phyloP scores from a whole-genome alignment of 2,329 filamentous ascomycete genomes.

The Fusarium heterosporum region DNA sequence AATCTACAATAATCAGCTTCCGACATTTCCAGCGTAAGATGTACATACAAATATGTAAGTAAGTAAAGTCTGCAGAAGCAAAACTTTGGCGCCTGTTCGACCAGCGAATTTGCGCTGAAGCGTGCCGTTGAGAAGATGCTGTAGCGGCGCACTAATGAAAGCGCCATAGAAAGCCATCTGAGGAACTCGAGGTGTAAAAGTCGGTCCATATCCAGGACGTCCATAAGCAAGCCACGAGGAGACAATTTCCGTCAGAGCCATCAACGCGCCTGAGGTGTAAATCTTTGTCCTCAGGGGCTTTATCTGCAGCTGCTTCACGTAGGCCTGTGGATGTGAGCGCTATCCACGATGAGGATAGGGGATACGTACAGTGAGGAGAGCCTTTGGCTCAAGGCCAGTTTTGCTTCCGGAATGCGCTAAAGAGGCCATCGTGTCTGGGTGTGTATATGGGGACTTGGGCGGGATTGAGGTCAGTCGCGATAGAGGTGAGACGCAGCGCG shows the following conservation, averaged over 20 bases:
- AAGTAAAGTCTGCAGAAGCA: slow-evolving; percentile 4
- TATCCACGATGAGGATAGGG: not conserved
- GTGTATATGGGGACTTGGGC: not conserved
- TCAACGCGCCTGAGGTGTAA: slow-evolving; percentile 12
- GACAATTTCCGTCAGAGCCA: slow-evolving; percentile 22
- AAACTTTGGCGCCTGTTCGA: not conserved
- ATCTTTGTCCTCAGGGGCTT: slow-evolving; percentile 27
- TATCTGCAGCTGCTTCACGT: slow-evolving; percentile 22
- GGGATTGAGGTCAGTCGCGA: not conserved
- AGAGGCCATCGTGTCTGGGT: not conserved
- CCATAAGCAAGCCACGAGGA: slow-evolving; percentile 18
- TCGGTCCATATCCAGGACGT: slow-evolving; percentile 19
- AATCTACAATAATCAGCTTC: slow-evolving; percentile 1
- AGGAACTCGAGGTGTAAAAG: slow-evolving; percentile 23
- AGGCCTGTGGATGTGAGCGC: slow-evolving; percentile 6
- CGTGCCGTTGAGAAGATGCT: slow-evolving; percentile 16
- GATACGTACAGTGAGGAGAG: slow-evolving; percentile 7
- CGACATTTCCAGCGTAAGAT: fast-evolving
- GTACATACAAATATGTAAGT: slow-evolving; percentile 14
- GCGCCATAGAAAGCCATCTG: slow-evolving; percentile 32
- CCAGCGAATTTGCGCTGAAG: slow-evolving; percentile 9
- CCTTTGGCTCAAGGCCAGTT: slow-evolving; percentile 8
- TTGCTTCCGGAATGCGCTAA: slow-evolving; percentile 1
- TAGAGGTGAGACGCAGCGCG: slow-evolving; percentile 3
- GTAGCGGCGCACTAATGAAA: slow-evolving; percentile 20